Base-by-base conservation (phyloP, 192 early-diverging fungal species). In the Dimargaris verticillata region DNA sequence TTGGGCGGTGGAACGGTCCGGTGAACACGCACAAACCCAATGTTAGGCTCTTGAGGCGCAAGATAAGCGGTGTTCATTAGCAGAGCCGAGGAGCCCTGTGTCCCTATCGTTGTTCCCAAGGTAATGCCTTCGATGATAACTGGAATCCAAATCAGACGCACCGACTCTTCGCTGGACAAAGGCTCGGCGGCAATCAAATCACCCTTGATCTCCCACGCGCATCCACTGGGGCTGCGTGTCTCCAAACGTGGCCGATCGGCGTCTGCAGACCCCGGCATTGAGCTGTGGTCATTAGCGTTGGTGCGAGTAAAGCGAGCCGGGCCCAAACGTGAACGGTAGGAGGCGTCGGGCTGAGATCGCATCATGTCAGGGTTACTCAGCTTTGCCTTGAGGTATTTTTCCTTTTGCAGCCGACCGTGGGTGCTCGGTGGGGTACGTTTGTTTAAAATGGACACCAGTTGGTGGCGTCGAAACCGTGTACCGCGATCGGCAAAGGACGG, bases 1-100 rank as follows among this genome's bases (percentile, higher is more conserved):
- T 61, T 61, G 61, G 61, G 61, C 5, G 61, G 61, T 18, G 61
- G 61, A 7, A 61, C 47, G 18, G 61, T 61, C 29, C 61, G 61
- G 26, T 61, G 61, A 14, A 61, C 29, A 4, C 45, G 49, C 11
- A 61, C 42, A 20, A 29, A 61, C 15, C 61, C 57, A 25, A 59
- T 33, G 6, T 59, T 59, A 7, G 57, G 57, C 57, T 41, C 41
- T 5, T n/a, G 18, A 11, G 17, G 57, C 13, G 7, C 41, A 10
- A 20, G 41, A 15, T n/a, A n/a, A 3, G 51, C 20, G 24, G 22
- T 25, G 22, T 52, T 52, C 20, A 25, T 25, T 25, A 52, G 12
- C 20, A 52, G 51, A 24, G 51, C 12, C 20, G 20, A 25, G 25
- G 20, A 12, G 25, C 12, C 18, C 9, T n/a, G 20, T 13, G 25